Percentiles rank a stretch among this genome's conserved stretches.
phyloP scores from a whole-genome alignment of 805 yeast genomes.

The Lachancea nothofagi region DNA sequence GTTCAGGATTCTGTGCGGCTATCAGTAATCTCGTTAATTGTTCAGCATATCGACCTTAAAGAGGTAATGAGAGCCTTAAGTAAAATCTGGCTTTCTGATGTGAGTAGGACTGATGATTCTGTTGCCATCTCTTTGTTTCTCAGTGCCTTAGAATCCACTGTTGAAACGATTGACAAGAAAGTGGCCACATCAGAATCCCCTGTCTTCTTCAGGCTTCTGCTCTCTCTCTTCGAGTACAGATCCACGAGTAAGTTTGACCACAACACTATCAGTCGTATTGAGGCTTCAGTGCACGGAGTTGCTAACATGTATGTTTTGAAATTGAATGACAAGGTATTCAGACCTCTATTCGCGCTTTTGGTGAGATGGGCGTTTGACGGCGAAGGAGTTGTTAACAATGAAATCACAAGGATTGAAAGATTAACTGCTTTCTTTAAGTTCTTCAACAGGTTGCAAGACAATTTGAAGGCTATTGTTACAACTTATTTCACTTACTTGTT shows the following conservation, averaged over 20 bases:
- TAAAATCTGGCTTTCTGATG: conserved; percentile 51
- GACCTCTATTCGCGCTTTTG: conserved; percentile 82
- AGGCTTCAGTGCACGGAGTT: conserved; percentile 65
- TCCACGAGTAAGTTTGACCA: conserved; percentile 52
- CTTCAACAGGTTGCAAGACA: conserved; percentile 77
- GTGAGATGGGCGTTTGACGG: conserved; percentile 92
- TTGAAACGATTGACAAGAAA: conserved; percentile 67
- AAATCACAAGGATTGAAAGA: conserved; percentile 50
- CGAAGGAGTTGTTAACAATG: conserved; percentile 50
- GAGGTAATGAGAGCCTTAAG: conserved; percentile 57
- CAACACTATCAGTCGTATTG: conserved; percentile 76
- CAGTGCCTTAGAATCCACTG: conserved; percentile 56
- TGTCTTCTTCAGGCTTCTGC: conserved; percentile 59
- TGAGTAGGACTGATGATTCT: conserved; percentile 35
- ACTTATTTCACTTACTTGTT: conserved; percentile 79
- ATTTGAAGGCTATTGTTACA: conserved; percentile 80
- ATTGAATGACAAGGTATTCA: conserved; percentile 86
- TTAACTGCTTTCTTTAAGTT: conserved; percentile 75
- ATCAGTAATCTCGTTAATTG: conserved; percentile 54
- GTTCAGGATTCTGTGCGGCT: conserved; percentile 58
- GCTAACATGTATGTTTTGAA: conserved; percentile 79
- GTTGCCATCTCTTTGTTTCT: conserved; percentile 63
- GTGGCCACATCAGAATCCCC: conserved; percentile 67
- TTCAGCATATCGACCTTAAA: conserved; percentile 61
- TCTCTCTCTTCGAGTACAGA: conserved; percentile 67